Conservation (phyloP, 2,329 filamentous ascomycete genomes). For the Aaosphaeria arxii region DNA sequence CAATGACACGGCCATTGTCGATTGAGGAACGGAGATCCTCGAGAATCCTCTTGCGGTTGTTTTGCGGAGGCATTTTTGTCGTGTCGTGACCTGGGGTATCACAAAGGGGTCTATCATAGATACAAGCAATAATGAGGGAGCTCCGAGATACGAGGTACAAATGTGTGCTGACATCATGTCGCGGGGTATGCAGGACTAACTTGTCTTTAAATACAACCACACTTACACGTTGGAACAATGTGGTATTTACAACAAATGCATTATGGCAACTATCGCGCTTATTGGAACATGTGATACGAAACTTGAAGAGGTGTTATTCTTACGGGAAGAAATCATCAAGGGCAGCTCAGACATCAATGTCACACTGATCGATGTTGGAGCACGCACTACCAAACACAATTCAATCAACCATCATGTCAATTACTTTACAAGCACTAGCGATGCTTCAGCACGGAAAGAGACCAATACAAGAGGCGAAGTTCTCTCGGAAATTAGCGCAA, state of each 20-base stretch:
- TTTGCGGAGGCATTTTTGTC: neutral
- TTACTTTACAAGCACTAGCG: too few relatives aligned
- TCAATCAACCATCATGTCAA: too few relatives aligned
- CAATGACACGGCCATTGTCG: constrained; percentile 55
- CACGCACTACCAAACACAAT: neutral
- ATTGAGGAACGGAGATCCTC: constrained; percentile 52
- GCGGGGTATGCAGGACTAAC: too few relatives aligned
- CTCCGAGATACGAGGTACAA: too few relatives aligned
- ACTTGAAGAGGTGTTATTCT: constrained; percentile 56
- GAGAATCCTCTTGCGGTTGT: constrained; percentile 44
- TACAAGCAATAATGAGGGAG: too few relatives aligned
- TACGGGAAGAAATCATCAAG: constrained; percentile 47
- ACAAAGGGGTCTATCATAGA: too few relatives aligned
- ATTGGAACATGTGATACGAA: constrained; percentile 67
- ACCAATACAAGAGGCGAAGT: neutral
- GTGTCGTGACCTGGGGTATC: too few relatives aligned
- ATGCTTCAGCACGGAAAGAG: too few relatives aligned
- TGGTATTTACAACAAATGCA: neutral
- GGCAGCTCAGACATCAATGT: constrained; percentile 17
- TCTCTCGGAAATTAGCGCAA: neutral
- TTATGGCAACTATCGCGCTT: constrained; percentile 47
- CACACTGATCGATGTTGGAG: neutral
- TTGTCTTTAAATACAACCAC: too few relatives aligned
- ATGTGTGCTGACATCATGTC: too few relatives aligned
- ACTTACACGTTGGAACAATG: too few relatives aligned